A percentile compares a stretch with the other conserved stretches of the same genome.
phyloP scores from a whole-genome alignment of 2,329 filamentous ascomycete species.

The Cladorrhinum sp. region DNA sequence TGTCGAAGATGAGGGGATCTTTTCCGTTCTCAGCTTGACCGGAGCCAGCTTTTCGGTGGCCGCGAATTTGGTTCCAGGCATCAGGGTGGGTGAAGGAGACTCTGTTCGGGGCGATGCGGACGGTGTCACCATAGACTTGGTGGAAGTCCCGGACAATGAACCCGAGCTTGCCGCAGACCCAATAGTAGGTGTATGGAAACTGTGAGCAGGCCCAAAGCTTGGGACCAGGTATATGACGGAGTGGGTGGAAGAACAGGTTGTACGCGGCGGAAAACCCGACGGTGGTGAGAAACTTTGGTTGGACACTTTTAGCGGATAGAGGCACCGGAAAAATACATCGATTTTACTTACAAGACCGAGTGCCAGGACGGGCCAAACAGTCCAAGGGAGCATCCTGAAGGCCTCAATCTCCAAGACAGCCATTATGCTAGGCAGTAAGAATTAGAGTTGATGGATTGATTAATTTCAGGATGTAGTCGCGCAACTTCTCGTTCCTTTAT shows the following conservation, averaged over 20 bases:
- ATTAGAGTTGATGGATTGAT: no score
- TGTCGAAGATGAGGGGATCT: constrained; percentile 10
- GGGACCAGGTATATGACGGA: constrained; percentile 19
- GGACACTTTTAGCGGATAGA: no score
- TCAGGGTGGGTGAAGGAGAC: constrained; percentile 19
- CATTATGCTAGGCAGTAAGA: no score
- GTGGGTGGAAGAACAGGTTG: constrained; percentile 22
- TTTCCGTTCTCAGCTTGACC: constrained; percentile 20
- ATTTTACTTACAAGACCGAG: no score
- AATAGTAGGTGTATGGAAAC: constrained; percentile 18
- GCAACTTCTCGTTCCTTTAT: no score
- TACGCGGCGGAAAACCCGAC: background rate
- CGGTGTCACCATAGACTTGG: constrained; percentile 19
- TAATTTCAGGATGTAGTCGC: no score
- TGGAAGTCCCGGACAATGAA: constrained; percentile 14
- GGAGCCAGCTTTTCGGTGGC: constrained; percentile 18
- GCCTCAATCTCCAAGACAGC: no score
- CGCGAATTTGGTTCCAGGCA: constrained; percentile 20
- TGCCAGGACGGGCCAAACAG: no score
- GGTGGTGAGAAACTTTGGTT: background rate
- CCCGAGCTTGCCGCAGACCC: background rate
- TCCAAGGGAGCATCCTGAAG: no score
- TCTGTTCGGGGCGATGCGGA: constrained; percentile 21
- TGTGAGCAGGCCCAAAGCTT: constrained; percentile 10
- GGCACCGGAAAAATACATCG: no score